Base-by-base conservation (phyloP, 2,329 filamentous ascomycete genomes). In the Calonectria montana region DNA sequence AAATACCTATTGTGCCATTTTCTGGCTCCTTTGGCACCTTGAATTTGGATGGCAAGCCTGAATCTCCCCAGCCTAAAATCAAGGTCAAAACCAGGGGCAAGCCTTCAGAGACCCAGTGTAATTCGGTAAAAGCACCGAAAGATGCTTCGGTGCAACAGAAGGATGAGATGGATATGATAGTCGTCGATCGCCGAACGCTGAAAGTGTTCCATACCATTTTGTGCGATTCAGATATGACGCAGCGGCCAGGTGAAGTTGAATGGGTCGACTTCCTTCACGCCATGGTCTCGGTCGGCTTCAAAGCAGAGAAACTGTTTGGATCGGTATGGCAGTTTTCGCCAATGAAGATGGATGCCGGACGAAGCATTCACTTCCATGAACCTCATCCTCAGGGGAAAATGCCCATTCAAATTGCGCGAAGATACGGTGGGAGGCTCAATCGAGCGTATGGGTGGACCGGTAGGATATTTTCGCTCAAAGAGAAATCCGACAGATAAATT, bases 261-360 rank as follows among this genome's bases (percentile, higher is more conserved):
- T 91, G 89, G 90, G 81, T 75, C 1, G 88, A 91, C 64, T 88
- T 91, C 67, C 75, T 91, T 0, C 85, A 87, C 68, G 88, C 88
- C 0, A 88, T 91, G 87, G 76, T 76, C 0, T 81, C 82, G 0
- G 83, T 84, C 0, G 90, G 89, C 0, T 91, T 92, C 65, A 70
- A 76, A 0, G 84, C 85, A 0, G 82, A 90, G 80, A 91, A 92
- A 80, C 83, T 91, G 0, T 90, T 91, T 70, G 89, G 90, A 0
- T 91, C 88, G 0, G 87, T 87, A 0, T 92, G 91, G 91, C 87
- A 91, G 13, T 92, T 92, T 72, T 83, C 82, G 18, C 87, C 87
- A 5, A 39, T 27, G 9, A 48, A 39, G 10, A 9, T 50, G 6
- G 18, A 59, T 8, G 41, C 47, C 21, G 39, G 31, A 13, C 23